Percentiles rank a stretch among this genome's conserved stretches.
Evolutionary conservation across 2,329 filamentous ascomycete genomes (phyloP).

Genomic region (Didymella lethalis): DNA sequence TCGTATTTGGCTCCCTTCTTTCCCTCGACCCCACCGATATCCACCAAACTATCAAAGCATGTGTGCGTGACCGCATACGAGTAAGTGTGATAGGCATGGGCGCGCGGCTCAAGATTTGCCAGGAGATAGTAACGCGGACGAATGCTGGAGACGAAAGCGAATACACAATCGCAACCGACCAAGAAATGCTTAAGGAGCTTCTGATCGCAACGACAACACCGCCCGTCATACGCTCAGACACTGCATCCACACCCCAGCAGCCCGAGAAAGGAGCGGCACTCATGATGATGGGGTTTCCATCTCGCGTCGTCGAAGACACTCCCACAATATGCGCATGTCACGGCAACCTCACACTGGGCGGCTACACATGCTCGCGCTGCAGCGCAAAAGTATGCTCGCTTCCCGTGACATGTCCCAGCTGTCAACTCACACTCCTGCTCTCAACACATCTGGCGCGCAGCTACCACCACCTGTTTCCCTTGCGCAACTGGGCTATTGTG

Average conservation of each 20-base stretch:
- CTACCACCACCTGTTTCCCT: slow-evolving; percentile 52
- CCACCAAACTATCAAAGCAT: slow-evolving; percentile 81
- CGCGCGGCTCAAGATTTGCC: slow-evolving; percentile 90
- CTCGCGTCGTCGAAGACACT: slow-evolving; percentile 75
- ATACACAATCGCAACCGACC: slow-evolving; percentile 87
- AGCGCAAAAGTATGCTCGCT: slow-evolving; percentile 86
- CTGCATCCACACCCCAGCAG: slow-evolving; percentile 38
- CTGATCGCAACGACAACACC: slow-evolving; percentile 88
- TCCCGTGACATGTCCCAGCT: slow-evolving; percentile 89
- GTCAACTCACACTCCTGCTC: slow-evolving; percentile 88
- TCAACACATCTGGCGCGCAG: slow-evolving; percentile 67
- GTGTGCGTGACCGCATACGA: slow-evolving; percentile 83
- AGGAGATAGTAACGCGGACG: slow-evolving; percentile 85
- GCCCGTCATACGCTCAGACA: slow-evolving; percentile 75
- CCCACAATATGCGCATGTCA: slow-evolving; percentile 91
- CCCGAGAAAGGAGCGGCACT: slow-evolving; percentile 62
- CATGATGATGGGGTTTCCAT: slow-evolving; percentile 98
- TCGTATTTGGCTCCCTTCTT: slow-evolving; percentile 89
- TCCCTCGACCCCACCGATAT: slow-evolving; percentile 95
- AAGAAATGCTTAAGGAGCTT: slow-evolving; percentile 87
- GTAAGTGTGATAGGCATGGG: slow-evolving; percentile 90
- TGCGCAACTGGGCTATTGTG: slow-evolving; percentile 91
- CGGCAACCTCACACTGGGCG: slow-evolving; percentile 79
- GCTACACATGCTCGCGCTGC: slow-evolving; percentile 91
- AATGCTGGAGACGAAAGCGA: slow-evolving; percentile 78